Base-by-base conservation (phyloP, 352 stramenopile species). In the Phytopythium cucurbitacearum region DNA sequence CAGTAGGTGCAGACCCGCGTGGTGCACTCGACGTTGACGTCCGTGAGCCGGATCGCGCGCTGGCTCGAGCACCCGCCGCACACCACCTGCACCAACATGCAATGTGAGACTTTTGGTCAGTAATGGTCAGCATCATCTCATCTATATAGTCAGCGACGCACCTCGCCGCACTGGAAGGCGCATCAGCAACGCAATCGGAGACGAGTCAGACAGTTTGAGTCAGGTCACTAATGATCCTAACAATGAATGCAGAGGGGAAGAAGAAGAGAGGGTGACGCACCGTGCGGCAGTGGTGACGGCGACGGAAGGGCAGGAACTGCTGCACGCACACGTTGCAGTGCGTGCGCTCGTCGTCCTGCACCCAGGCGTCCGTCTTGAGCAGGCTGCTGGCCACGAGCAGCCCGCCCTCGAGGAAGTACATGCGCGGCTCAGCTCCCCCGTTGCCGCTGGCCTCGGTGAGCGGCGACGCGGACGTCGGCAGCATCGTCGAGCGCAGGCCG, bases 301-400 rank as follows among this genome's bases (percentile, higher is more conserved):
- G 76, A 13, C 80, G 80, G 45, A 92, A 89, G 7, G 82, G 73
- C 37, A 89, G 61, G 62, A 92, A 93, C 51, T 89, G 80, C 74
- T 89, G 78, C 34, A 91, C 66, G 58, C 82, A 93, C 40, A 90
- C 73, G 53, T 75, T 93, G 70, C 82, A 93, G 57, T 91, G 82
- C 13, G 77, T 87, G 28, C 80, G 76, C 39, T 80, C 59, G 15
- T 78, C 69, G 60, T 92, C 80, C 34, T 85, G 64, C 10, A 92
- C 62, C 82, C 82, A 92, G 7, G 62, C 62, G 40, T 88, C 73
- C 15, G 73, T 84, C 52, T 80, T 77, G 39, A 90, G 65, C 37
- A 92, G 57, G 42, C 86, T 92, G 36, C 59, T 67, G 10, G 85
- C 78, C 37, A 90, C 80, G 34, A 92, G 67, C 11, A 90, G 56